phyloP scores from a whole-genome alignment of 345 rosid species.

The Eucalyptus curtisii region DNA sequence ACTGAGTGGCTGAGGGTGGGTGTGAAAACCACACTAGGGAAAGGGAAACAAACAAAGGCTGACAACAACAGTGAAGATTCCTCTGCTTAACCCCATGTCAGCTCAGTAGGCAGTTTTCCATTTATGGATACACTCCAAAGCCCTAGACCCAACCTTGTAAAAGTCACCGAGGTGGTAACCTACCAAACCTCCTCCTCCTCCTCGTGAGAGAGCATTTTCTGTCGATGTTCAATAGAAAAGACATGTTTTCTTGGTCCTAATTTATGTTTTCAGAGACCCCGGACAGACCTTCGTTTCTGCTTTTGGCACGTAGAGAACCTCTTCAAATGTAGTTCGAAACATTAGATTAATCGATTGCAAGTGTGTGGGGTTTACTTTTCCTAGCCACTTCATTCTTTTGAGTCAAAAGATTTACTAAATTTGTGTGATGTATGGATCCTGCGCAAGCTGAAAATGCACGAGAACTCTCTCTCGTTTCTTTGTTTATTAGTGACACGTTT shows the following conservation, averaged over 20 bases:
- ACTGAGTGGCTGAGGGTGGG: neutral
- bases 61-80: conserved; percentile 20
- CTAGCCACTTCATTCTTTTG: neutral
- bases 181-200: neutral
- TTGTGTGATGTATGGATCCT: neutral
- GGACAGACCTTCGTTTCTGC: neutral
- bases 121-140: conserved; percentile 32
- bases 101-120: conserved; percentile 38
- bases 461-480: neutral
- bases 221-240: neutral
- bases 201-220: neutral
- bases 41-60: neutral
- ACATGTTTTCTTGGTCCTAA: neutral
- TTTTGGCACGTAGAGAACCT: neutral
- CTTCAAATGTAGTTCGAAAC: neutral
- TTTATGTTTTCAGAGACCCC: neutral
- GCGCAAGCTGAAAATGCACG: neutral
- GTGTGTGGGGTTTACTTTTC: neutral
- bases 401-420: neutral
- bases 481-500: neutral
- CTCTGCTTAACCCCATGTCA: neutral
- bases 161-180: conserved; percentile 21
- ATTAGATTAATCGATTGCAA: neutral
- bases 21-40: neutral
- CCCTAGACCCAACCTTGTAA: conserved; percentile 22